Percentiles rank a stretch among this genome's conserved stretches.
Evolutionary conservation across 2,329 filamentous ascomycete genomes (phyloP).

Genomic region (Teratosphaeria gauchensis): DNA sequence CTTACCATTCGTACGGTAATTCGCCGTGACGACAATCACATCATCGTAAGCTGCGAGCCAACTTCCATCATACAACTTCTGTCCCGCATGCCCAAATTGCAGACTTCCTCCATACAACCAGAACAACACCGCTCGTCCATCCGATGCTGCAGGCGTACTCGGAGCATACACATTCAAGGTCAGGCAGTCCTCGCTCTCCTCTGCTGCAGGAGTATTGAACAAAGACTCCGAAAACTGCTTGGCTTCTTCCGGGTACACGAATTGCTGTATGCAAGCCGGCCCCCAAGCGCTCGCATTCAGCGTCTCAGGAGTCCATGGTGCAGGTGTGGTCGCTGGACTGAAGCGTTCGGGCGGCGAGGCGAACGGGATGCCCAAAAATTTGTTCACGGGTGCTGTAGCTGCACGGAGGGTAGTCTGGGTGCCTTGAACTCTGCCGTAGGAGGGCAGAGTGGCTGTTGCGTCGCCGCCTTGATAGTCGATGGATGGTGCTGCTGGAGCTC

Average conservation of each 20-base stretch:
- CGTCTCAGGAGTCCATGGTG: constrained; percentile 11
- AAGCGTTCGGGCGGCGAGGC: constrained; percentile 26
- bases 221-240: constrained; percentile 22
- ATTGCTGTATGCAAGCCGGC: constrained; percentile 27
- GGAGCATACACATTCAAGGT: constrained; percentile 28
- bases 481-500: background rate
- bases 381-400: constrained; percentile 23
- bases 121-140: constrained; percentile 24
- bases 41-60: constrained; percentile 26
- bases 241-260: constrained; percentile 18
- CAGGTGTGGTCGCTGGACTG: constrained; percentile 6
- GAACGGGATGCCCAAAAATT: constrained; percentile 28
- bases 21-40: constrained; percentile 26
- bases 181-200: constrained; percentile 26
- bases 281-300: constrained; percentile 23
- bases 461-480: constrained; percentile 7
- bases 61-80: constrained; percentile 24
- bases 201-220: constrained; percentile 24
- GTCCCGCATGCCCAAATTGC: constrained; percentile 23
- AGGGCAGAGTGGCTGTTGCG: constrained; percentile 21
- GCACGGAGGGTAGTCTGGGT: constrained; percentile 22
- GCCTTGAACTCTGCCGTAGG: constrained; percentile 17
- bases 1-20: constrained; percentile 26
- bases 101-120: constrained; percentile 28
- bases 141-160: constrained; percentile 16